These are phyloP conservation scores for Conoideocrella luteorostrata DNA, from an alignment of 2,329 filamentous ascomycete species.

Conservation along the genomic window DNA sequence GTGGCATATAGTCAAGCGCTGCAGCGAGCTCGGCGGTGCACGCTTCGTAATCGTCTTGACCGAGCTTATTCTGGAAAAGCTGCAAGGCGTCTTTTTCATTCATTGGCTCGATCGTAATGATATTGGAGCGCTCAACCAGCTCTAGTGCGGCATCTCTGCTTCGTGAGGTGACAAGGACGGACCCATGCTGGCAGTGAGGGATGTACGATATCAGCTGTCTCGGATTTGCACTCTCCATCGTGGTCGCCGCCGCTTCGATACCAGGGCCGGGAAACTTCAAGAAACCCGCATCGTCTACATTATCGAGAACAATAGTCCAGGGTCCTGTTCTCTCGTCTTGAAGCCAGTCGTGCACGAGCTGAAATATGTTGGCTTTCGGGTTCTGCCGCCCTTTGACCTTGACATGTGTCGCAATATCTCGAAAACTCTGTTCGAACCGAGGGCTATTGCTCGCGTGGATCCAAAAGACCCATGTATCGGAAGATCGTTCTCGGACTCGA, in stretches of 20 bases:
- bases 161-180: slow-evolving; percentile 14
- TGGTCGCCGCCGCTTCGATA: not conserved
- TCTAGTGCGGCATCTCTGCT: slow-evolving; percentile 10
- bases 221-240: not conserved
- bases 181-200: slow-evolving; percentile 10
- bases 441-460: slow-evolving; percentile 25
- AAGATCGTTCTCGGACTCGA: slow-evolving; percentile 16
- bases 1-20: slow-evolving; percentile 21
- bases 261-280: not conserved
- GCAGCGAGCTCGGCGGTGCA: slow-evolving; percentile 11
- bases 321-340: slow-evolving; percentile 13
- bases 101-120: slow-evolving; percentile 12
- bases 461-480: slow-evolving; percentile 30
- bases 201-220: slow-evolving; percentile 10
- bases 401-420: slow-evolving; percentile 25
- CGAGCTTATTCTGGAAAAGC: slow-evolving; percentile 14
- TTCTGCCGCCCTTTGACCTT: slow-evolving; percentile 23
- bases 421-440: slow-evolving; percentile 28
- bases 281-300: slow-evolving; percentile 13
- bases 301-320: slow-evolving; percentile 19
- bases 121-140: slow-evolving; percentile 9
- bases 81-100: slow-evolving; percentile 6
- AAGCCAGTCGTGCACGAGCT: slow-evolving; percentile 24
- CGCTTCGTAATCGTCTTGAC: not conserved
- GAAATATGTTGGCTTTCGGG: slow-evolving; percentile 23